Evolutionary conservation across 2,329 filamentous ascomycete genomes (phyloP), one percentile per base, ranked within the genome.

Genomic region (Camillea tinctor): DNA sequence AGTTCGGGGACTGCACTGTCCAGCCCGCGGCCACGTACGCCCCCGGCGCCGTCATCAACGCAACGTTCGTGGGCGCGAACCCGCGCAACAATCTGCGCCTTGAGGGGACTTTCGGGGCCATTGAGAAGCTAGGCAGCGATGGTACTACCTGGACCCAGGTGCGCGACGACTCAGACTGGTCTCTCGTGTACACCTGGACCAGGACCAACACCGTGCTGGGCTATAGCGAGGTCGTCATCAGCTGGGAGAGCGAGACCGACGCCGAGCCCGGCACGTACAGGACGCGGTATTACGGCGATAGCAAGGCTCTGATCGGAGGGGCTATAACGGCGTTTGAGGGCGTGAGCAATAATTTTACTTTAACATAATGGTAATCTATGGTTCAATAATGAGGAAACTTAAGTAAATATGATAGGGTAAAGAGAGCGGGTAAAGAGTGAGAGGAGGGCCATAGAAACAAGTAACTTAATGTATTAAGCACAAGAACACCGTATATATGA

Each of bases 1-100:
- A 75, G 0, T 97, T 92, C 69, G 94, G 94, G 50, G 81, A 87
- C 50, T 84, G 92, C 1, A 74, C 85, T 24, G 75, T 76, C 0
- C 81, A 88, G 53, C 80, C 84, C 1, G 71, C 76, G 0, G 71
- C 81, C 11, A 76, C 78, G 0, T 92, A 91, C 71, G 64, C 74
- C 1, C 76, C 82, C 8, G 91, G 92, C 3, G 81, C 84, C 30
- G 78, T 79, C 3, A 85, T 93, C 54, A 82, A 78, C 17, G 89
- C 83, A 0, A 87, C 81, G 0, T 97, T 97, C 73, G 85, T 94
- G 2, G 94, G 89, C 17, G 93, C 93, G 1, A 97, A 97, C 69
- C 94, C 94, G 17, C 85, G 94, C 26, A 97, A 97, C 73, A 90
- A 97, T 65, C 84, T 97, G 26, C 85, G 87, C 1, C 85, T 92